phyloP scores from a whole-genome alignment of 208 protist genomes.

The Crithidia sp. region DNA sequence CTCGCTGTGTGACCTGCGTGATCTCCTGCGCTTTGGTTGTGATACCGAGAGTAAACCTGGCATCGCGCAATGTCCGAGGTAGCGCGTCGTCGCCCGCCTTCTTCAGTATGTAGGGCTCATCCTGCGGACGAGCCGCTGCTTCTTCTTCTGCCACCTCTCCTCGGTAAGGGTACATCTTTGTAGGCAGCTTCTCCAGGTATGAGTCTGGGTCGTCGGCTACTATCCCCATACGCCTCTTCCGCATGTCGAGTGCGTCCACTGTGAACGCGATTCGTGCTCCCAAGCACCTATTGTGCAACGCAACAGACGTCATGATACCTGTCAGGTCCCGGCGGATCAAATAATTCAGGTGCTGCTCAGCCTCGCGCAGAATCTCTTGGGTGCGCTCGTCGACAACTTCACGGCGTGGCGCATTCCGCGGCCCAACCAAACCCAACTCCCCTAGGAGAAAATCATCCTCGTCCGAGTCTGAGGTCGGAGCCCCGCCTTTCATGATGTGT shows the following conservation, averaged over 20 bases:
- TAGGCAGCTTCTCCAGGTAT: neutral
- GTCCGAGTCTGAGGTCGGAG: neutral
- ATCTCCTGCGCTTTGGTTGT: neutral
- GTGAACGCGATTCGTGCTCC: neutral
- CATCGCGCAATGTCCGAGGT: neutral
- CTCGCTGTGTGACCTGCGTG: neutral
- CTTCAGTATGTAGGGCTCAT: neutral
- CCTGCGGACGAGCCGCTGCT: neutral
- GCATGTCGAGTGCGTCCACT: neutral
- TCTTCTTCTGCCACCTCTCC: conserved; percentile 1
- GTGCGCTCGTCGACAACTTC: neutral
- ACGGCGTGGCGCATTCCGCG: neutral
- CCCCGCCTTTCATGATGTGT: neutral
- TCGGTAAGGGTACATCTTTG: neutral
- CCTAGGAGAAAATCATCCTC: neutral
- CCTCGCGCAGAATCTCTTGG: neutral
- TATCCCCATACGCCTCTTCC: neutral
- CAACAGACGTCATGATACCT: neutral
- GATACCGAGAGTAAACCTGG: neutral
- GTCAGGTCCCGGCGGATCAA: neutral
- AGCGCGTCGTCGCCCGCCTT: neutral
- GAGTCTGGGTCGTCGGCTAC: neutral
- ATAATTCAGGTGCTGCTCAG: neutral
- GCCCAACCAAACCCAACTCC: neutral
- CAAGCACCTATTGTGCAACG: neutral